Percentiles rank a stretch among this genome's conserved stretches.
Conservation (phyloP, 371 early-diverging fungal genomes). For the Mucor mucedo region DNA sequence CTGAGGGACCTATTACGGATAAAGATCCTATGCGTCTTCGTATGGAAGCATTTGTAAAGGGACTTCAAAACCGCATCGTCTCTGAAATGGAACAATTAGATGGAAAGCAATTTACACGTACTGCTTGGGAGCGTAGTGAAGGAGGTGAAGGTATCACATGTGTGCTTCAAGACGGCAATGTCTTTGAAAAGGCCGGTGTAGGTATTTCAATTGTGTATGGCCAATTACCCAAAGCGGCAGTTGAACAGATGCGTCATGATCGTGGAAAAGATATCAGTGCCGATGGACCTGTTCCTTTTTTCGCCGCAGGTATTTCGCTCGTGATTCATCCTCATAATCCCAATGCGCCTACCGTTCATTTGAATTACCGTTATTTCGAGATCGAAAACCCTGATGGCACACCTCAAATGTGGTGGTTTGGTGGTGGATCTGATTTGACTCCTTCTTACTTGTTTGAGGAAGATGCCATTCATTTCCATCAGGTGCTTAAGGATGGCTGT, state of each 20-base stretch:
- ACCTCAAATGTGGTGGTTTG: conserved; percentile 81
- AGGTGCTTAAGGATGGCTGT: conserved; percentile 76
- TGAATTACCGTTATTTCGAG: conserved; percentile 97
- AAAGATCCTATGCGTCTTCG: conserved; percentile 74
- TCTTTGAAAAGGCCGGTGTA: conserved; percentile 96
- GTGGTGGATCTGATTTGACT: conserved; percentile 85
- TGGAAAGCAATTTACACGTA: conserved; percentile 70
- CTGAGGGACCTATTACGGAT: conserved; percentile 46
- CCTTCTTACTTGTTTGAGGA: conserved; percentile 78
- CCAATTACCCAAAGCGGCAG: conserved; percentile 73
- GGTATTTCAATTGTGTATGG: conserved; percentile 80
- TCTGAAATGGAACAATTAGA: conserved; percentile 59
- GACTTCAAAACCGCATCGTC: conserved; percentile 74
- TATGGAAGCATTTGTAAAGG: conserved; percentile 80
- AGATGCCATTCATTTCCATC: conserved; percentile 83
- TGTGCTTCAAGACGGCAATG: conserved; percentile 88
- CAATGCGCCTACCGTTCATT: conserved; percentile 91
- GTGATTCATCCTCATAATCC: conserved; percentile 96
- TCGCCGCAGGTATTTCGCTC: conserved; percentile 88
- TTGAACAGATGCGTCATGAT: conserved; percentile 78
- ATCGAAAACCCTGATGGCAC: conserved; percentile 61
- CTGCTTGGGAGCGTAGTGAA: conserved; percentile 81
- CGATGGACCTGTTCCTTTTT: conserved; percentile 67
- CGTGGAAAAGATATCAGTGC: conserved; percentile 53
- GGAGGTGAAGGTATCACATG: conserved; percentile 92